Percentiles rank a stretch among this genome's conserved stretches.
Conservation (phyloP, 1,139 yeast genomes). For the Diutina catenulata region DNA sequence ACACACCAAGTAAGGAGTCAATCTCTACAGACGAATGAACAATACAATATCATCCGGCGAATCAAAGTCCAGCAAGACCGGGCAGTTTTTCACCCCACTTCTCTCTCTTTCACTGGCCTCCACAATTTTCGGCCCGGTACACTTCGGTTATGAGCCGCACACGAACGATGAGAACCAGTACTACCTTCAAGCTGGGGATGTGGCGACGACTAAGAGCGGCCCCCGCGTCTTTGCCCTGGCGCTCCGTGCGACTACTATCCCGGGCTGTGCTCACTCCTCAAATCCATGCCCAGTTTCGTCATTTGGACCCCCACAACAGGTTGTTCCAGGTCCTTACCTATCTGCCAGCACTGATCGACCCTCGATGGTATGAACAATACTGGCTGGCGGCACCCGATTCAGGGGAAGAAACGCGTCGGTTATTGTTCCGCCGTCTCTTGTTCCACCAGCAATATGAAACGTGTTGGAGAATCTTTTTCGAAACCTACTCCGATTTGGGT, state of each 20-base stretch:
- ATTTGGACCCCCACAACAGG: constrained; percentile 2
- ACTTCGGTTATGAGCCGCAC: no score
- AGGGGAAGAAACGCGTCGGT: background rate
- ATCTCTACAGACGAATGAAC: no score
- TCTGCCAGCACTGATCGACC: constrained; percentile 1
- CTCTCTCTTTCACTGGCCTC: no score
- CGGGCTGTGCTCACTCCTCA: background rate
- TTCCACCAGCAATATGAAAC: constrained; percentile 1
- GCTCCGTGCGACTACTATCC: background rate
- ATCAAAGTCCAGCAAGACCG: no score
- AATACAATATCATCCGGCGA: no score
- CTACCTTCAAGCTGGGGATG: background rate
- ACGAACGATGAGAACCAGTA: no score
- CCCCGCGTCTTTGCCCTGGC: background rate
- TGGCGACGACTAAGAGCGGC: constrained; percentile 4
- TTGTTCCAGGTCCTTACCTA: background rate
- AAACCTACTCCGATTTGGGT: background rate
- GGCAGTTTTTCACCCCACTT: no score
- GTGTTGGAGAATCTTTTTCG: constrained; percentile 2
- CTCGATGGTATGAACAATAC: background rate
- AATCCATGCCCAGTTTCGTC: background rate
- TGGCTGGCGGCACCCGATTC: background rate
- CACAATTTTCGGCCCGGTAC: no score
- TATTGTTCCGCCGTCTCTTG: background rate
- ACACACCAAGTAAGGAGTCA: no score